Evolutionary conservation across 2,329 filamentous ascomycete genomes (phyloP).

Genomic region (Phyllosticta capitalensis): DNA sequence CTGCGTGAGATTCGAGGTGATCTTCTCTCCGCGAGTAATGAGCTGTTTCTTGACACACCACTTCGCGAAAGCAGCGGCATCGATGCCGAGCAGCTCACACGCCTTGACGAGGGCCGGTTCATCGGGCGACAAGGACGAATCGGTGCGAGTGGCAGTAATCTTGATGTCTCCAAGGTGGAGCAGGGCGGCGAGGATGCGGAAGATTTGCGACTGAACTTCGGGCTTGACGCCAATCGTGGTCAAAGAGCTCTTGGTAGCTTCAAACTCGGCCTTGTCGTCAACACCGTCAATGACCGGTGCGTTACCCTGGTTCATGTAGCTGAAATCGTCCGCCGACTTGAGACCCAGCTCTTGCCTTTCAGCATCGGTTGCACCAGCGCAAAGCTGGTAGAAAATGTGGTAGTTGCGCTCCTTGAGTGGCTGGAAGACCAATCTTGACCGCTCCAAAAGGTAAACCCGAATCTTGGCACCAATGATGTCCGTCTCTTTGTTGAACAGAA

Average conservation of each 20-base stretch:
- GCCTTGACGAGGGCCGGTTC: constrained; percentile 78
- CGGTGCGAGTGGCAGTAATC: constrained; percentile 80
- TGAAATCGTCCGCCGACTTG: constrained; percentile 78
- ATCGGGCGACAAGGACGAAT: constrained; percentile 69
- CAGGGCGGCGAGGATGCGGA: constrained; percentile 80
- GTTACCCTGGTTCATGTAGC: constrained; percentile 92
- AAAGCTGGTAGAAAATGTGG: constrained; percentile 96
- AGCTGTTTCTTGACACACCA: constrained; percentile 99
- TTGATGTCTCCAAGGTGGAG: constrained; percentile 95
- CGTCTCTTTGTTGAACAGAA: constrained; percentile 92
- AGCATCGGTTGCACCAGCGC: constrained; percentile 79
- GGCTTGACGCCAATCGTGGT: constrained; percentile 75
- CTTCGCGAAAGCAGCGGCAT: constrained; percentile 78
- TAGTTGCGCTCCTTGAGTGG: constrained; percentile 97
- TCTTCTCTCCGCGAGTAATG: constrained; percentile 92
- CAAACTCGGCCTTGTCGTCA: constrained; percentile 89
- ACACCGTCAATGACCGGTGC: constrained; percentile 87
- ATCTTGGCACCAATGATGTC: constrained; percentile 98
- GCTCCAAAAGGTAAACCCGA: constrained; percentile 87
- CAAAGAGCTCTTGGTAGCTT: constrained; percentile 77
- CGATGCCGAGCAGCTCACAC: constrained; percentile 77
- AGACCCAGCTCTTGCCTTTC: constrained; percentile 73
- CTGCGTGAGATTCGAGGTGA: constrained; percentile 87
- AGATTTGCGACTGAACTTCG: constrained; percentile 71
- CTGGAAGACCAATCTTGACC: constrained; percentile 93